Evolutionary conservation across 768 basidiomycete species (phyloP), one percentile per base, ranked within the genome.

Genomic region (Serendipita sp.): DNA sequence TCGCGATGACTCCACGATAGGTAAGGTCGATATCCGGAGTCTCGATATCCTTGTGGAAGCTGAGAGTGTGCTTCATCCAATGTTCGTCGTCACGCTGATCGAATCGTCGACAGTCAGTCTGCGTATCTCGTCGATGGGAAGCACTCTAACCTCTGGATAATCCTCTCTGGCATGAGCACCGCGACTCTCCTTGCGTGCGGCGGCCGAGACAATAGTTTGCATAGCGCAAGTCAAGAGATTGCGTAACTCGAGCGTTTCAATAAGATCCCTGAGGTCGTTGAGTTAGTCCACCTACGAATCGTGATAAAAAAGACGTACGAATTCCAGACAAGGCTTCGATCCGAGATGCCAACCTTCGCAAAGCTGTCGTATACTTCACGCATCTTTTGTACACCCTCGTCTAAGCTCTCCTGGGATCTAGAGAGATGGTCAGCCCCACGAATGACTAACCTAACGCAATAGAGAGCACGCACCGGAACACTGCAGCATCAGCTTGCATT

Each of bases 251-350:
- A 98, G 82, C 8, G 94, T 98, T 78, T 99, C 96, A 67, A 98
- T 81, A 66, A 99, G 85, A 74, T 99, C 96, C 69, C 91, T 94
- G 69, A 2, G 66, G 67, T 28, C 46, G n/a, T 10, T 8, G 11
- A n/a, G 7, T 28, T 28, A 63, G 60, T 16, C 1, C 23, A 23
- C 23, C 23, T 23, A 23, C 23, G 23, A 23, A 23, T 23, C 23
- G 23, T 23, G 23, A 23, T 23, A n/a, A 13, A 63, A 15, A 10
- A 47, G 36, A 76, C 91, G 68, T 71, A 95, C 93, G 91, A 91
- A 78, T 98, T 97, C 96, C 95, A 99, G 75, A 98, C 96, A 94
- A 98, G 90, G 76, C 90, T 91, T 72, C 96, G 82, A 75, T 98
- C 96, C 79, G 96, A 93, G 79, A 96, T 90, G 64, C 94, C 90